Evolutionary conservation across 108 stramenopile genomes (phyloP), one percentile per base, ranked within the genome.

Genomic region (Pelagomonas calceolata): DNA sequence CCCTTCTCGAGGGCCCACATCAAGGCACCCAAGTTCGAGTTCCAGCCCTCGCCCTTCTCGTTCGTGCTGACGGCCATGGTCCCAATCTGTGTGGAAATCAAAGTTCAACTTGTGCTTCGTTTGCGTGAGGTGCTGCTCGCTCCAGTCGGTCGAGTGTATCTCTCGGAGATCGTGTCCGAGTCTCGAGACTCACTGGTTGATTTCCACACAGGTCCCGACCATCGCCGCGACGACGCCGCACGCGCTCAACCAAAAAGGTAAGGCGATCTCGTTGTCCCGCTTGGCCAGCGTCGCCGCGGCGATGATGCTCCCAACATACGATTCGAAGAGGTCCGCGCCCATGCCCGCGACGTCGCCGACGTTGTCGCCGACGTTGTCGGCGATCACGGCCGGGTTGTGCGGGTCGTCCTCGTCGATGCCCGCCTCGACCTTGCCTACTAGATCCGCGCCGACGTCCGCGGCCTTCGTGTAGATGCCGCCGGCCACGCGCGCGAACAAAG

Each of bases 381-480:
- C 95, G 75, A 96, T 96, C n/a, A 91, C 90, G 68, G 95, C 95
- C 18, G 95, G 95, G 80, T 96, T 96, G 14, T 94, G 85, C 32
- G 93, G 93, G 80, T 96, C 95, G 75, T 96, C 95, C 82, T 96
- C 95, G 37, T 92, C 94, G 74, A 96, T 95, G 64, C 89, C 91
- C 84, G 89, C 85, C 79, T 94, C 93, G 63, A 96, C 91, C 85
- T 96, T 96, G 63, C 95, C 95, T 30, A 96, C 93, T 51, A 96
- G 82, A 79, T 96, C 95, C 36, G 95, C 95, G 30, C 95, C 95
- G 29, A 96, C 94, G 78, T 96, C 95, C 18, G 95, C 95, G 26
- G 95, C 95, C 85, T 96, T 96, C 76, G 95, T 96, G 88, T 90
- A 95, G 76, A 96, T 95, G 46, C 95, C 95, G n/a, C 95, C 95